Evolutionary conservation across 345 rosid genomes (phyloP).

Genomic region (Firmiana major): DNA sequence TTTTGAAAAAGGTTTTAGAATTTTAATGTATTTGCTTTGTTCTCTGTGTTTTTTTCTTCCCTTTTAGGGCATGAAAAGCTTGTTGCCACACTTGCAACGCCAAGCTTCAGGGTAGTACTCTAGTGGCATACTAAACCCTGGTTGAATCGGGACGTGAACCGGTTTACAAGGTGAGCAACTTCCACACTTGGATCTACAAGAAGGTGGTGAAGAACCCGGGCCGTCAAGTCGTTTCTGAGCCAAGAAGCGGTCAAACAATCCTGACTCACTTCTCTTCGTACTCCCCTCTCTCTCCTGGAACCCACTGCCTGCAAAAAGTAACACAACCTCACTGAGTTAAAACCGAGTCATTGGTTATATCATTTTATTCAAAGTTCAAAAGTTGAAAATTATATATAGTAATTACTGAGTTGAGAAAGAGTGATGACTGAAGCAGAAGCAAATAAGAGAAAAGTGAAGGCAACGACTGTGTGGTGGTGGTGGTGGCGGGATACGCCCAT

Average conservation of each 20-base stretch:
- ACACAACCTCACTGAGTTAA: not conserved
- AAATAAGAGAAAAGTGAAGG: constrained; percentile 57
- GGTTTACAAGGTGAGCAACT: constrained; percentile 74
- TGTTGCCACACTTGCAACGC: constrained; percentile 92
- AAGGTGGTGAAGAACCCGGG: constrained; percentile 78
- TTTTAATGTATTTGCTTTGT: not conserved
- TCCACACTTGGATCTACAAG: constrained; percentile 92
- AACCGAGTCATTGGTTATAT: not conserved
- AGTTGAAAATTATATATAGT: not conserved
- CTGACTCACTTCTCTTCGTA: constrained; percentile 25
- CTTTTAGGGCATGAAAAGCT: constrained; percentile 65
- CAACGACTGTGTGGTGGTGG: constrained; percentile 32
- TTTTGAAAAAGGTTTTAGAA: not conserved
- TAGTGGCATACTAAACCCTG: constrained; percentile 54
- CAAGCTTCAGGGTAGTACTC: constrained; percentile 99
- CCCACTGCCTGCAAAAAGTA: constrained; percentile 27
- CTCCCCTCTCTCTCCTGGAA: constrained; percentile 32
- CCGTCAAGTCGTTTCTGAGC: constrained; percentile 48
- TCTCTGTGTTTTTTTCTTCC: constrained; percentile 15
- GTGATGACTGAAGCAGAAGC: constrained; percentile 33
- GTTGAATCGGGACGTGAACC: constrained; percentile 89
- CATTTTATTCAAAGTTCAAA: not conserved
- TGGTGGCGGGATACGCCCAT: constrained; percentile 50
- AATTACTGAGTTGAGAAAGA: constrained; percentile 34
- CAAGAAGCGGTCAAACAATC: constrained; percentile 19